These are phyloP conservation scores for Fusarium hainanense DNA, from an alignment of 2,329 filamentous ascomycete species.

Conservation along the genomic window DNA sequence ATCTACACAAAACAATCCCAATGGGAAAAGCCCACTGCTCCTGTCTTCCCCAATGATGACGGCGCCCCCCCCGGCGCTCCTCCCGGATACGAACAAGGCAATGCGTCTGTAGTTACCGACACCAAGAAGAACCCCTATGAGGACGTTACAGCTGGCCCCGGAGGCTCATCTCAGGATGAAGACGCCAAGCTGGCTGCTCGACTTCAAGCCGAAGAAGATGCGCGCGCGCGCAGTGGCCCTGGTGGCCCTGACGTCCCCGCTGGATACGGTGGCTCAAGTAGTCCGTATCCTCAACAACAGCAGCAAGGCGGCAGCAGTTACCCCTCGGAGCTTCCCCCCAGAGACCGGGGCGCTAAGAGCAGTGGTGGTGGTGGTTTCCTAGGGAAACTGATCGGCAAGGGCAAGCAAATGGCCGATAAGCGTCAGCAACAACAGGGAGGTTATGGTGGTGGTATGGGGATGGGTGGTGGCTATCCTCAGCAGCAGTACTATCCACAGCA, in stretches of 20 bases:
- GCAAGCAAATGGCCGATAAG: slow-evolving; percentile 51
- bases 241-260: slow-evolving; percentile 49
- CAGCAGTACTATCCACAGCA: slow-evolving; percentile 45
- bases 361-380: slow-evolving; percentile 59
- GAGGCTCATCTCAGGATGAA: slow-evolving; percentile 60
- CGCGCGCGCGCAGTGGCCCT: slow-evolving; percentile 58
- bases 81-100: slow-evolving; percentile 70
- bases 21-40: slow-evolving; percentile 85
- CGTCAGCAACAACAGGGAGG: slow-evolving; percentile 37
- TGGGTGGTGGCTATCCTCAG: slow-evolving; percentile 47
- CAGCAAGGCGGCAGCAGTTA: slow-evolving; percentile 44
- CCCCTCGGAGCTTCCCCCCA: slow-evolving; percentile 58
- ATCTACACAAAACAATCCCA: slow-evolving; percentile 87
- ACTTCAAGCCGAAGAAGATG: slow-evolving; percentile 86
- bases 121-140: slow-evolving; percentile 80
- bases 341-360: slow-evolving; percentile 51
- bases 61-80: slow-evolving; percentile 69
- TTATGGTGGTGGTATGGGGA: slow-evolving; percentile 20
- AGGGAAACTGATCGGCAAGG: slow-evolving; percentile 65
- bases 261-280: slow-evolving; percentile 47
- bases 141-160: slow-evolving; percentile 50
- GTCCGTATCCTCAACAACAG: slow-evolving; percentile 46
- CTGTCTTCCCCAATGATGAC: slow-evolving; percentile 65
- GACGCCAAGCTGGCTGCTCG: slow-evolving; percentile 80
- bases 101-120: slow-evolving; percentile 56